A percentile compares a stretch with the other conserved stretches of the same genome.
Evolutionary conservation across 768 basidiomycete species (phyloP).

Genomic region (Agaricus bisporus): DNA sequence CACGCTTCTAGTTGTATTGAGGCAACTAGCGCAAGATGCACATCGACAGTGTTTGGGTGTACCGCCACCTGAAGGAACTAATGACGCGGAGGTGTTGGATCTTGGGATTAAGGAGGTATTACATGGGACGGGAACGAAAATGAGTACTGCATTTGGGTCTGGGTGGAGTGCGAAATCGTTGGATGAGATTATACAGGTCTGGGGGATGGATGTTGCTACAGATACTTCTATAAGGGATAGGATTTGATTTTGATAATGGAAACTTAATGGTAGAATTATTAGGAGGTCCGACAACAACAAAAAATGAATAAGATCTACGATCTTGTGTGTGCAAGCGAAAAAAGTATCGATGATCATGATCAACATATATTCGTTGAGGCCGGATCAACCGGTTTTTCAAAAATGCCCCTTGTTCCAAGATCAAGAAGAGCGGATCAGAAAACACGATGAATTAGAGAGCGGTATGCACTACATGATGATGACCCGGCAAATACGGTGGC

Average conservation of each 20-base stretch:
- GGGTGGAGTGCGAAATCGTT: slow-evolving; percentile 71
- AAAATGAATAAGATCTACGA: too few relatives aligned
- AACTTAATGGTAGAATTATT: background rate
- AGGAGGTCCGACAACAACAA: too few relatives aligned
- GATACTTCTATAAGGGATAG: background rate
- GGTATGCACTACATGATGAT: too few relatives aligned
- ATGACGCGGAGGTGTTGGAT: slow-evolving; percentile 29
- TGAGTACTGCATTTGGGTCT: slow-evolving; percentile 61
- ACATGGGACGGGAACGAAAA: slow-evolving; percentile 78
- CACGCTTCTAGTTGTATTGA: slow-evolving; percentile 56
- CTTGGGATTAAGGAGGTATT: slow-evolving; percentile 76
- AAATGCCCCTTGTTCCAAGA: too few relatives aligned
- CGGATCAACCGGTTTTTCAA: too few relatives aligned
- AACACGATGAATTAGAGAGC: too few relatives aligned
- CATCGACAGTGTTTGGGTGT: slow-evolving; percentile 46
- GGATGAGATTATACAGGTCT: slow-evolving; percentile 58
- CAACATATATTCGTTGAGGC: too few relatives aligned
- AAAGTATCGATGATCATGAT: background rate
- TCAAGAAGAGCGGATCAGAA: too few relatives aligned
- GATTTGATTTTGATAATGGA: background rate
- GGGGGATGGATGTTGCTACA: slow-evolving; percentile 28
- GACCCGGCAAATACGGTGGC: too few relatives aligned
- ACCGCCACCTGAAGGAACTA: slow-evolving; percentile 48
- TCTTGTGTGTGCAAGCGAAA: background rate
- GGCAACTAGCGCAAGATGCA: slow-evolving; percentile 56